phyloP scores from a whole-genome alignment of 306 rosid genomes.

The Glycyrrhiza uralensis region DNA sequence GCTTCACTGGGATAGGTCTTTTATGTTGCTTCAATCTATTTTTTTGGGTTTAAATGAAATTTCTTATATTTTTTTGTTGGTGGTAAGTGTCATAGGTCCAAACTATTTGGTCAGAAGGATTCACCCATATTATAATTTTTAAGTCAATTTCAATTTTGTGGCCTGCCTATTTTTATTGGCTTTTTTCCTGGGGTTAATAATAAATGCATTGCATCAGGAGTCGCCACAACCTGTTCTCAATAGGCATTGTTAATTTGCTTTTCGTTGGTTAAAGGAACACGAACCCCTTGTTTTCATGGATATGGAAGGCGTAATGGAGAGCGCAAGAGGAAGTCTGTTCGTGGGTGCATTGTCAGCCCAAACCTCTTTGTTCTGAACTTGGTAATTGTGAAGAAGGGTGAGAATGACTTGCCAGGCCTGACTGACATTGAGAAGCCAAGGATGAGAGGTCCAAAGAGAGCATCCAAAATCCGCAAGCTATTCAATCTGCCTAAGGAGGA shows the following conservation, averaged over 20 bases:
- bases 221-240: background rate
- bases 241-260: background rate
- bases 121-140: background rate
- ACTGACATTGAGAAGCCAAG: conserved; percentile 47
- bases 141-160: background rate
- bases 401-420: conserved; percentile 39
- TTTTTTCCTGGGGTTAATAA: background rate
- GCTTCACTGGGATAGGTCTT: conserved; percentile 32
- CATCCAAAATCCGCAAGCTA: conserved; percentile 42
- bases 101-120: background rate
- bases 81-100: background rate
- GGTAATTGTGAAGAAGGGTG: conserved; percentile 47
- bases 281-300: conserved; percentile 46
- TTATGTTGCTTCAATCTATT: background rate
- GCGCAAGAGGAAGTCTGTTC: conserved; percentile 46
- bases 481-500: conserved; percentile 42
- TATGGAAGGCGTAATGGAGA: conserved; percentile 48
- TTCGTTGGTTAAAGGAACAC: background rate
- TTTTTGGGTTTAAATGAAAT: background rate
- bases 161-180: background rate
- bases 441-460: conserved; percentile 49
- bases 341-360: conserved; percentile 48
- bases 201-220: background rate
- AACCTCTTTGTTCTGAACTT: conserved; percentile 44
- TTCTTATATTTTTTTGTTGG: background rate